A percentile compares a stretch with the other conserved stretches of the same genome.
Evolutionary conservation across 1,284 basidiomycete species (phyloP).

Genomic region (Tremellales sp.): DNA sequence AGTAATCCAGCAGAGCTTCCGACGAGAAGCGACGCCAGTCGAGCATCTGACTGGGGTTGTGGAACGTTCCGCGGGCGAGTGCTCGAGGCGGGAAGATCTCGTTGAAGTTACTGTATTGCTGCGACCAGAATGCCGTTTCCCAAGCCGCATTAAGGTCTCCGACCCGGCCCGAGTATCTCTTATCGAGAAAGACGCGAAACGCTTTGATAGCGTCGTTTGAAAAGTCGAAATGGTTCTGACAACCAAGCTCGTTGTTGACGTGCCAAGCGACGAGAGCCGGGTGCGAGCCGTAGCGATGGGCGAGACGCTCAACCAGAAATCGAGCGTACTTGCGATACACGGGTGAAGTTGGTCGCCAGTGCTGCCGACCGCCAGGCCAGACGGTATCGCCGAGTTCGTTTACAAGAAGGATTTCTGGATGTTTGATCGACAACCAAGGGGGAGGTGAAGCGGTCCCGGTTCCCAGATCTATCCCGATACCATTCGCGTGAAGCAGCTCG

Average conservation of each 20-base stretch:
- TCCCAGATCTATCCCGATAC: conserved; percentile 9
- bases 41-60: conserved; percentile 11
- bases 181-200: conserved; percentile 9
- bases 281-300: conserved; percentile 10
- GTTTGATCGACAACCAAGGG: conserved; percentile 10
- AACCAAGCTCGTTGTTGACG: conserved; percentile 15
- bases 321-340: conserved; percentile 8
- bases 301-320: conserved; percentile 4
- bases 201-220: conserved; percentile 11
- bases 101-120: conserved; percentile 8
- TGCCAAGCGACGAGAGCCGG: conserved; percentile 14
- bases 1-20: conserved; percentile 5
- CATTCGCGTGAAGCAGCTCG: conserved; percentile 9
- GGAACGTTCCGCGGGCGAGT: conserved; percentile 5
- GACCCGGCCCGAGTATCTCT: conserved; percentile 4
- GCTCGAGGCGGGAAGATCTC: conserved; percentile 11
- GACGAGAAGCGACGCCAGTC: conserved; percentile 12
- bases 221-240: conserved; percentile 9
- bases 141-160: conserved; percentile 12
- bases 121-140: conserved; percentile 16
- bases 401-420: conserved; percentile 13
- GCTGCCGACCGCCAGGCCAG: conserved; percentile 8
- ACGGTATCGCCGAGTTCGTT: conserved; percentile 5
- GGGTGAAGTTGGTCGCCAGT: conserved; percentile 12
- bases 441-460: conserved; percentile 16